Percentiles rank a stretch among this genome's conserved stretches.
phyloP scores from a whole-genome alignment of 2,329 filamentous ascomycete genomes.

The Botrytis paeoniae region DNA sequence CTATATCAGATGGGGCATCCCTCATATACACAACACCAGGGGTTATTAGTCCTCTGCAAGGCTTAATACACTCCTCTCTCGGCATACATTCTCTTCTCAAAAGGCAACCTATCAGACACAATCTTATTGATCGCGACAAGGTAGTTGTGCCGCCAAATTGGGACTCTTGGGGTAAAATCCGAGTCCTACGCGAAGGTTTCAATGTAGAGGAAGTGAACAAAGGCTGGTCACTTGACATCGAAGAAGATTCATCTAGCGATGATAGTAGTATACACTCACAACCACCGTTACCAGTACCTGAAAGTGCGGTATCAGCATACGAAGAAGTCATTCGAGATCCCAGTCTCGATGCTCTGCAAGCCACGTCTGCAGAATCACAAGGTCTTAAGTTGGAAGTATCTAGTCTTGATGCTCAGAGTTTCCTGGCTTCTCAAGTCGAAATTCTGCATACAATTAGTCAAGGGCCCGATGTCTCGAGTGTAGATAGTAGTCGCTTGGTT shows the following conservation, averaged over 20 bases:
- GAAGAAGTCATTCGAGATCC: constrained; percentile 78
- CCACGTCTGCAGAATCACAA: constrained; percentile 47
- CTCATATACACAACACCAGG: constrained; percentile 82
- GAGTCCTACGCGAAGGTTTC: constrained; percentile 85
- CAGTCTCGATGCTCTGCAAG: constrained; percentile 58
- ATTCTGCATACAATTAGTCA: constrained; percentile 64
- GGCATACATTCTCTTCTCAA: constrained; percentile 82
- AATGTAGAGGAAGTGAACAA: constrained; percentile 83
- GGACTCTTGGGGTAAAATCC: constrained; percentile 98
- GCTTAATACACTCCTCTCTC: constrained; percentile 78
- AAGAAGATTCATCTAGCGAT: constrained; percentile 48
- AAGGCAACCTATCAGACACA: constrained; percentile 76
- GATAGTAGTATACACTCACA: constrained; percentile 28
- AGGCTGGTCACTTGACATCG: constrained; percentile 82
- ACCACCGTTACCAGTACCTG: constrained; percentile 29
- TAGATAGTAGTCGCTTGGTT: constrained; percentile 31
- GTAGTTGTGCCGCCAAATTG: constrained; percentile 94
- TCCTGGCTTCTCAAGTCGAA: constrained; percentile 72
- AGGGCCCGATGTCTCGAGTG: constrained; percentile 49
- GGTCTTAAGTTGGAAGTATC: constrained; percentile 50
- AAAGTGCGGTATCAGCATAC: constrained; percentile 68
- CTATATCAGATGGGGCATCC: constrained; percentile 67
- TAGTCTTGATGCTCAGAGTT: constrained; percentile 72
- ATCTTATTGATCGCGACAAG: constrained; percentile 90
- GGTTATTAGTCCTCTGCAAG: constrained; percentile 71